These are phyloP conservation scores for Eucalyptus tenuipes DNA, from an alignment of 345 rosid genomes.

Conservation along the genomic window DNA sequence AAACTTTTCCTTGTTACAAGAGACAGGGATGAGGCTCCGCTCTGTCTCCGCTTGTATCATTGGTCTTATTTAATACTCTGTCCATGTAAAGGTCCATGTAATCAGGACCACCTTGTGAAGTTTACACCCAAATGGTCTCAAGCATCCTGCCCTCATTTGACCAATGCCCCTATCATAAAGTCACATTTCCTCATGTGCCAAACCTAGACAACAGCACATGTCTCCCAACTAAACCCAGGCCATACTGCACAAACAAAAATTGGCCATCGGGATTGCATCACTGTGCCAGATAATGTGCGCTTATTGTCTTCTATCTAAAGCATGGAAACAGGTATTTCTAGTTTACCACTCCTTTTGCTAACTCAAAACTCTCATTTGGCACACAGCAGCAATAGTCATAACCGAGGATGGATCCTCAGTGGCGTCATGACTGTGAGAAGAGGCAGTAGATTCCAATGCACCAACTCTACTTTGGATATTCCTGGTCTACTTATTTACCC, in stretches of 20 bases:
- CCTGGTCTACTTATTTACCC: background rate
- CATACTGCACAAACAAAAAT: background rate
- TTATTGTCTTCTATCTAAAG: background rate
- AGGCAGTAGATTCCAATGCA: background rate
- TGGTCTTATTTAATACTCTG: accelerated
- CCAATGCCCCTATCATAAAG: background rate
- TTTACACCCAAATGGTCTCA: background rate
- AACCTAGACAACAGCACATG: background rate
- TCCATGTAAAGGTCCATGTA: background rate
- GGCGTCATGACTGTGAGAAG: background rate
- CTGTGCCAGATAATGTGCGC: background rate
- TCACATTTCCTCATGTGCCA: background rate
- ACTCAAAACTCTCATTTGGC: background rate
- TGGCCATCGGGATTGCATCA: background rate
- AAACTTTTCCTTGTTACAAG: background rate
- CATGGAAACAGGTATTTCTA: background rate
- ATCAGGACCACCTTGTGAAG: background rate
- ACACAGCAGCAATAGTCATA: background rate
- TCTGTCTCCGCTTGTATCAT: background rate
- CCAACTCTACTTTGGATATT: background rate
- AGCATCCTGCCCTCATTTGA: background rate
- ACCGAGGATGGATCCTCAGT: background rate
- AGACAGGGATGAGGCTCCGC: background rate
- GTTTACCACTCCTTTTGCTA: background rate
- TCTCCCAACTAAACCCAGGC: background rate